Evolutionary conservation across 371 early-diverging fungal species (phyloP), one percentile per base, ranked within the genome.

Genomic region (Hamiltosporidium tvaerminnensis): DNA sequence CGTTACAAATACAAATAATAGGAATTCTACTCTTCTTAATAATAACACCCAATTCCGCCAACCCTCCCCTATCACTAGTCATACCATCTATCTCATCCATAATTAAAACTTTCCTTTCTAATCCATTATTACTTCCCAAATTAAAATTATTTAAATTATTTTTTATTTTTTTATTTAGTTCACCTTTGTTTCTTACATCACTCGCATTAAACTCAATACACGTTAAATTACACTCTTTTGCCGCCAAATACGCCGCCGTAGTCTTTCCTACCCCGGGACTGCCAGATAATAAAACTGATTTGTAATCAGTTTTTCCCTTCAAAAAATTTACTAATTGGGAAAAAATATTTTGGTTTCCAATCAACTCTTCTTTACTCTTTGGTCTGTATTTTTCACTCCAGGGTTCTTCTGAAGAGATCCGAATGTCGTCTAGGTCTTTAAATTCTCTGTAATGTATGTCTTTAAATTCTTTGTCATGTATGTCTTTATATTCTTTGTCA

Each of bases 31-130:
- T 84, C 49, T 85, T 86, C 76, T 89, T 89, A 68, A 99, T 88
- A 36, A 95, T 67, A 50, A 81, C 74, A 52, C 89, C 89, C 44
- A 99, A 80, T 77, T 96, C 92, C 0, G 84, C 83, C 4, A 83
- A 79, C 16, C 99, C 99, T 53, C 97, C 99, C 44, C 96, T 84
- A 77, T 99, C 99, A 41, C 84, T 85, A 2, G 91, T 86, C 97
- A 99, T 97, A 36, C 96, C 97, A 77, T 99, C 99, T 0, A 96
- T 91, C 76, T 99, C 99, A 80, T 99, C 99, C 97, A 99, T 95
- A 54, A 99, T 85, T 9, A 97, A 73, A 0, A 90, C 73, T 32
- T 77, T 57, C 23, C 53, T 4, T 54, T 53, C 57, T 32, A 41
- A 23, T n/a, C n/a, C n/a, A 47, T 33, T 34, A 34, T 31, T 14